Evolutionary conservation across 306 rosid genomes (phyloP).

Genomic region (Datisca glomerata): DNA sequence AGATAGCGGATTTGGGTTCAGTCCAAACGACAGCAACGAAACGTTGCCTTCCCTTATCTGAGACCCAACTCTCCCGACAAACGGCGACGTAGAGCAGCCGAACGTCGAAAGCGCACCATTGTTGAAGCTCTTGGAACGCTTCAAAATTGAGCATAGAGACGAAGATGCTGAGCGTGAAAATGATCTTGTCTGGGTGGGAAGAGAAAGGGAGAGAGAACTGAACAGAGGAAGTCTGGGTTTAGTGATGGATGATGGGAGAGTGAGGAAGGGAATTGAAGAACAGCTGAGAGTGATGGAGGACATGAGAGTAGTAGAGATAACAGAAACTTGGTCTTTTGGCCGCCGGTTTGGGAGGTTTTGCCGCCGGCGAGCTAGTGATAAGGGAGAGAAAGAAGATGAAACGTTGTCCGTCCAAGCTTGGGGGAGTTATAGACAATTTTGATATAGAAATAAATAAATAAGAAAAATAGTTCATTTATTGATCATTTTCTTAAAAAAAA

Average conservation of each 20-base stretch:
- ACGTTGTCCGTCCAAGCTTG: not conserved
- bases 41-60: conserved; percentile 28
- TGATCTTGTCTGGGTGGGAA: not conserved
- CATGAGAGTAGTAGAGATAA: conserved; percentile 4
- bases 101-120: conserved; percentile 21
- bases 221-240: conserved; percentile 3
- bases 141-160: conserved; percentile 10
- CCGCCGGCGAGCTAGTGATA: conserved; percentile 23
- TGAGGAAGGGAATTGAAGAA: conserved; percentile 19
- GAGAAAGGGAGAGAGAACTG: not conserved
- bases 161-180: conserved; percentile 4
- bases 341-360: conserved; percentile 17
- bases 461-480: no score
- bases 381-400: not conserved
- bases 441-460: no score
- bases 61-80: conserved; percentile 37
- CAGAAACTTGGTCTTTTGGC: not conserved
- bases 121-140: conserved; percentile 9
- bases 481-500: no score
- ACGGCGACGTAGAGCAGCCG: conserved; percentile 52
- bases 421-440: no score
- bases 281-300: conserved; percentile 11
- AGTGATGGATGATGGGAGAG: conserved; percentile 5
- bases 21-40: conserved; percentile 50
- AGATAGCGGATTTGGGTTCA: conserved; percentile 18